Conservation (phyloP, 2,329 filamentous ascomycete species). For the Colletotrichum theobromicola region DNA sequence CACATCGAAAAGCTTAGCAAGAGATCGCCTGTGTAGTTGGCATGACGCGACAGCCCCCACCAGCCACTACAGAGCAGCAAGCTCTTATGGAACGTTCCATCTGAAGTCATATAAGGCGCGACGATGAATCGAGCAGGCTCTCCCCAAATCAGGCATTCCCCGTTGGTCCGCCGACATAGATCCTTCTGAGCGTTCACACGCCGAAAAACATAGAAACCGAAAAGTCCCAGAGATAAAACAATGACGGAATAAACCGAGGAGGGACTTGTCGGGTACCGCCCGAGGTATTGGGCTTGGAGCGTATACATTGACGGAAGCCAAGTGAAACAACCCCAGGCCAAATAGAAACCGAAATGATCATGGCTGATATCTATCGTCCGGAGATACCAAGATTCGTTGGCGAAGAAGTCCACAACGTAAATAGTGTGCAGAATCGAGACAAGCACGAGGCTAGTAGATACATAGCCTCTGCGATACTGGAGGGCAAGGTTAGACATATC, state of each 20-base stretch:
- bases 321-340: conserved; percentile 49
- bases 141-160: conserved; percentile 48
- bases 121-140: conserved; percentile 40
- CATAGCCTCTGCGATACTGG: background rate
- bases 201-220: conserved; percentile 49
- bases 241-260: conserved; percentile 25
- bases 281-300: conserved; percentile 51
- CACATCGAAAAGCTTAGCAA: conserved; percentile 42
- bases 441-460: conserved; percentile 38
- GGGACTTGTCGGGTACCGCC: conserved; percentile 39
- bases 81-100: conserved; percentile 42
- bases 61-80: conserved; percentile 30
- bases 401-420: conserved; percentile 53
- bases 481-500: background rate
- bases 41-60: conserved; percentile 31
- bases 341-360: conserved; percentile 50
- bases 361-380: conserved; percentile 48
- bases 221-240: conserved; percentile 13
- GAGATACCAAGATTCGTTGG: conserved; percentile 54
- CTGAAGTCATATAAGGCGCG: conserved; percentile 43
- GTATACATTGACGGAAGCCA: conserved; percentile 52
- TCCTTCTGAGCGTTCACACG: conserved; percentile 51
- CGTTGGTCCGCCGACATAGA: conserved; percentile 40
- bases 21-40: conserved; percentile 32
- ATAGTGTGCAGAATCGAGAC: conserved; percentile 47